Evolutionary conservation across 768 basidiomycete genomes (phyloP).

Genomic region (Trametes punicea): DNA sequence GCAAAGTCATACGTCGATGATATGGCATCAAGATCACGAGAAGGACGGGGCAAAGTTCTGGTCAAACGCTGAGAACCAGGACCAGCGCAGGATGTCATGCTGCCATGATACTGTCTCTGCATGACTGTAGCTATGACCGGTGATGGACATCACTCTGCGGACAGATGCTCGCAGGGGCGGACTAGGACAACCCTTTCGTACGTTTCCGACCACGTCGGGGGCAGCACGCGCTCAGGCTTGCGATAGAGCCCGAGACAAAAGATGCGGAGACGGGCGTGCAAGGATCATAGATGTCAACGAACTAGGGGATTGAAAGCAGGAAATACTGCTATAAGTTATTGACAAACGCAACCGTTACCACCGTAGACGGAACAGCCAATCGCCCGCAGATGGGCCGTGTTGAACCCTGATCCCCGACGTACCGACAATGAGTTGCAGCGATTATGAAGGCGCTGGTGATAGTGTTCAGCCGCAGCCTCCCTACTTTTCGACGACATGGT

Average conservation of each 20-base stretch:
- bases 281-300: neutral
- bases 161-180: slow-evolving; percentile 3
- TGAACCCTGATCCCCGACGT: too few relatives aligned
- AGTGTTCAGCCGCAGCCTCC: neutral
- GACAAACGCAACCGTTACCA: too few relatives aligned
- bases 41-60: slow-evolving; percentile 1
- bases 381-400: too few relatives aligned
- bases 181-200: neutral
- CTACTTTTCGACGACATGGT: neutral
- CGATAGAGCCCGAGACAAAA: neutral
- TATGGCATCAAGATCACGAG: slow-evolving; percentile 13
- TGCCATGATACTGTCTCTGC: too few relatives aligned
- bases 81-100: neutral
- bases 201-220: slow-evolving; percentile 5
- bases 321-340: neutral
- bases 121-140: slow-evolving; percentile 11
- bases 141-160: slow-evolving; percentile 17
- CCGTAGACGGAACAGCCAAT: too few relatives aligned
- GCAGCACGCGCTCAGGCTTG: neutral
- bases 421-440: too few relatives aligned
- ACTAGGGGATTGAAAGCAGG: too few relatives aligned
- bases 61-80: slow-evolving; percentile 1
- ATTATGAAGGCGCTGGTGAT: neutral
- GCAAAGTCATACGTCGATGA: neutral
- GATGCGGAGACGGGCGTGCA: too few relatives aligned